These are phyloP conservation scores for Eutrema yunnanense DNA, from an alignment of 345 rosid species.

Conservation along the genomic window DNA sequence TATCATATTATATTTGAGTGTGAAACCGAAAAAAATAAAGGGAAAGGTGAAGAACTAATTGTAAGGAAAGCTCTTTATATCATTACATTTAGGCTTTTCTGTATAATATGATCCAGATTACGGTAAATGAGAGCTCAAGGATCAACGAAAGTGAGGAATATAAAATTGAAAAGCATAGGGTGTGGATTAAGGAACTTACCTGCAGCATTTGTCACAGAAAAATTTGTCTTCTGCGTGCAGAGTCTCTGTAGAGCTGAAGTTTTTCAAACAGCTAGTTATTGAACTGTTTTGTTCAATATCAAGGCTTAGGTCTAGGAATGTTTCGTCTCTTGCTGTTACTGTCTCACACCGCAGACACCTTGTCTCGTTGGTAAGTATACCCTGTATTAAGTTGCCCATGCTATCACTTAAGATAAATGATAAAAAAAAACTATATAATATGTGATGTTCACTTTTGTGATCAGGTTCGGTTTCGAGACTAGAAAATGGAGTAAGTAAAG, in stretches of 20 bases:
- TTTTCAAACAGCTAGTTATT: constrained; percentile 92
- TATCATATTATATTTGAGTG: too few species aligned
- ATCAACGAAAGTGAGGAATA: background rate
- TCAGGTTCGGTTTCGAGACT: background rate
- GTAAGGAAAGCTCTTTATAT: too few species aligned
- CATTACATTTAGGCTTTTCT: too few species aligned
- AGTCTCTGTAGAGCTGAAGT: constrained; percentile 95
- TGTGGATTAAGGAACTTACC: constrained; percentile 33
- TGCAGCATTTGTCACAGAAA: constrained; percentile 98
- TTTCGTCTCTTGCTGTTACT: constrained; percentile 92
- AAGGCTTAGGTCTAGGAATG: constrained; percentile 88
- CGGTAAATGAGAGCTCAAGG: background rate
- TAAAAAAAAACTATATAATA: background rate
- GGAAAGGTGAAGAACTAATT: too few species aligned
- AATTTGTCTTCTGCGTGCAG: constrained; percentile 90
- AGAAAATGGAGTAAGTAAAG: background rate
- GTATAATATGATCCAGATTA: background rate
- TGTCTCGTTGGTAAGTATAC: constrained; percentile 90
- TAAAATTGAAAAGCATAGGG: too few species aligned
- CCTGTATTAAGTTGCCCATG: constrained; percentile 34
- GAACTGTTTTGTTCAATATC: constrained; percentile 98
- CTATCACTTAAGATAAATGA: background rate
- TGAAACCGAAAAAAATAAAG: too few species aligned
- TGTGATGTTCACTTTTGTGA: background rate
- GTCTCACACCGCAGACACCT: constrained; percentile 92